A percentile compares a stretch with the other conserved stretches of the same genome.
Conservation (phyloP, 2,329 filamentous ascomycete species). For the Gaeumannomyces sp. region DNA sequence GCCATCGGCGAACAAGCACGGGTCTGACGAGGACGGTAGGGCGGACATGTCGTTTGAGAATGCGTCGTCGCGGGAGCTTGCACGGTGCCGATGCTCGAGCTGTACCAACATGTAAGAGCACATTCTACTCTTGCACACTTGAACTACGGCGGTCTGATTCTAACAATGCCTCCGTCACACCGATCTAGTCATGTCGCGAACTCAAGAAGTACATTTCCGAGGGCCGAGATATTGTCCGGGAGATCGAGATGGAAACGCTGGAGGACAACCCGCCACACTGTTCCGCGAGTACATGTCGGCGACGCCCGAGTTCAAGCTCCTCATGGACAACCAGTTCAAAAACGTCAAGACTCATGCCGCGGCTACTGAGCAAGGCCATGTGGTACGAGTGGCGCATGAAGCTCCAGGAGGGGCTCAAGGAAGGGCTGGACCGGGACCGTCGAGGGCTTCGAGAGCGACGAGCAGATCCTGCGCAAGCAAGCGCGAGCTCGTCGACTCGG, state of each 20-base stretch:
- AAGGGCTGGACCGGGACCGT: slow-evolving; percentile 71
- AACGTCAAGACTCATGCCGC: slow-evolving; percentile 92
- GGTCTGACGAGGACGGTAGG: slow-evolving; percentile 29
- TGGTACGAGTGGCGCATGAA: slow-evolving; percentile 99
- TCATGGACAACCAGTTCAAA: slow-evolving; percentile 97
- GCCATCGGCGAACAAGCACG: slow-evolving; percentile 34
- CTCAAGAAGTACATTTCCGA: slow-evolving; percentile 96
- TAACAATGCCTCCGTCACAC: slow-evolving; percentile 27
- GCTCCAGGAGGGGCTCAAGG: slow-evolving; percentile 71
- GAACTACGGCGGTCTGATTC: slow-evolving; percentile 8
- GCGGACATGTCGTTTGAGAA: slow-evolving; percentile 59
- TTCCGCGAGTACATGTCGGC: slow-evolving; percentile 90
- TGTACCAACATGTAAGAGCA: slow-evolving; percentile 68
- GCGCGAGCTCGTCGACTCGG: slow-evolving; percentile 59
- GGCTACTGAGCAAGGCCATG: slow-evolving; percentile 85
- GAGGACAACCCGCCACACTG: slow-evolving; percentile 79
- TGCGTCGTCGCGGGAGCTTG: slow-evolving; percentile 86
- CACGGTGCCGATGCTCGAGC: slow-evolving; percentile 84
- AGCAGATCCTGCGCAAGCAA: slow-evolving; percentile 59
- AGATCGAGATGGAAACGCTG: slow-evolving; percentile 83
- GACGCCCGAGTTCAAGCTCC: slow-evolving; percentile 69
- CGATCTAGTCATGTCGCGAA: slow-evolving; percentile 68
- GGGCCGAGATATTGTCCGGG: slow-evolving; percentile 80
- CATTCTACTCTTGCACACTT: not conserved
- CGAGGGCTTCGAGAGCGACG: slow-evolving; percentile 71